A percentile compares a stretch with the other conserved stretches of the same genome.
Evolutionary conservation across 2,329 filamentous ascomycete genomes (phyloP).

Genomic region (Lecanicillium sp.): DNA sequence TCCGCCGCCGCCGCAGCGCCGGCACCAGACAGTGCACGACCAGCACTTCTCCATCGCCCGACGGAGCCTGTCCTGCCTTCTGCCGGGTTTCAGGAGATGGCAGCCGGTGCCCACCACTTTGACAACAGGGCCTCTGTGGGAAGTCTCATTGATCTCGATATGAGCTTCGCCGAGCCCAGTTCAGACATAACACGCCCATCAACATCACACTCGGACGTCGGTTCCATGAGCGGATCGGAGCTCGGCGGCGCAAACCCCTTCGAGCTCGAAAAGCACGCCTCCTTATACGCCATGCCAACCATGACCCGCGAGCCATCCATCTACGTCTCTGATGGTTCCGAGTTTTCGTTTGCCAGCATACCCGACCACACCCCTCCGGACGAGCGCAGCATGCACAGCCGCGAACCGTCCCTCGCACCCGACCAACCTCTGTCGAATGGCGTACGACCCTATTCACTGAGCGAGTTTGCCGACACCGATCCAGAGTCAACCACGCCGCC

Average conservation of each 20-base stretch:
- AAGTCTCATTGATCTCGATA: slow-evolving; percentile 47
- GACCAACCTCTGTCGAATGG: slow-evolving; percentile 9
- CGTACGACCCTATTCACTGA: slow-evolving; percentile 28
- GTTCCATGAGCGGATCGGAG: slow-evolving; percentile 48
- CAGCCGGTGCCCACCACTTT: slow-evolving; percentile 23
- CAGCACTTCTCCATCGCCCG: slow-evolving; percentile 39
- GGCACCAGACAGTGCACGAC: slow-evolving; percentile 25
- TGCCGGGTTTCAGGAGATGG: slow-evolving; percentile 32
- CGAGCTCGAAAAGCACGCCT: slow-evolving; percentile 55
- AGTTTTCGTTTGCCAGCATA: slow-evolving; percentile 32
- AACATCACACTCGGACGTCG: slow-evolving; percentile 52
- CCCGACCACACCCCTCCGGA: slow-evolving; percentile 11
- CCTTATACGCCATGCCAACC: slow-evolving; percentile 38
- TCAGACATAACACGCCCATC: slow-evolving; percentile 47
- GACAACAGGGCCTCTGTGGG: slow-evolving; percentile 35
- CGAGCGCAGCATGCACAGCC: slow-evolving; percentile 8
- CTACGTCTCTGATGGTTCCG: slow-evolving; percentile 53
- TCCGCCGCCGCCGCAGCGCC: slow-evolving; percentile 6
- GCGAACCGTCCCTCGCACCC: slow-evolving; percentile 8
- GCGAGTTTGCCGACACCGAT: slow-evolving; percentile 33
- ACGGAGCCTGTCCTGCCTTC: slow-evolving; percentile 41
- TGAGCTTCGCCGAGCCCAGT: slow-evolving; percentile 43
- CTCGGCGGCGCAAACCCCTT: slow-evolving; percentile 50
- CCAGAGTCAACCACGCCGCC: slow-evolving; percentile 25
- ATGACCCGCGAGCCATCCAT: slow-evolving; percentile 48